phyloP scores from a whole-genome alignment of 2,329 filamentous ascomycete genomes.

The Peltaster fructicola region DNA sequence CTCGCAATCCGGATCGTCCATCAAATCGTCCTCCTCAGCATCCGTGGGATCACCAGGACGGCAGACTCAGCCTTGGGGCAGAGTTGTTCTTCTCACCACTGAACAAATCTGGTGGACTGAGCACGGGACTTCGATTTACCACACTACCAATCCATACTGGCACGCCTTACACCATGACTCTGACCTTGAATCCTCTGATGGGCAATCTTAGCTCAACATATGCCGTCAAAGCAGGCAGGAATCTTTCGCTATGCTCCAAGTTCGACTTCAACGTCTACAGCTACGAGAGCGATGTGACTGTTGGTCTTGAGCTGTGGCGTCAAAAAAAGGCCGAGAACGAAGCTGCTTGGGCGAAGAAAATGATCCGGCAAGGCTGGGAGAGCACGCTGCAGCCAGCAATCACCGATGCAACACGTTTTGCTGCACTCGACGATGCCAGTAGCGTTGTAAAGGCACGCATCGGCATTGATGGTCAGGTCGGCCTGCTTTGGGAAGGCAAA shows the following conservation, averaged over 20 bases:
- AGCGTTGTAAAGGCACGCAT: slow-evolving; percentile 81
- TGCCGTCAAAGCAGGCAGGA: slow-evolving; percentile 67
- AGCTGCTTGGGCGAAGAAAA: slow-evolving; percentile 27
- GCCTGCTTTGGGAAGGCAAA: slow-evolving; percentile 80
- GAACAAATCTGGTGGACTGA: slow-evolving; percentile 86
- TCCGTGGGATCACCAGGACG: slow-evolving; percentile 44
- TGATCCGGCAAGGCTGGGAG: slow-evolving; percentile 26
- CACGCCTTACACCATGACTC: slow-evolving; percentile 80
- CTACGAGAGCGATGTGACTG: slow-evolving; percentile 84
- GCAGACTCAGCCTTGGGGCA: slow-evolving; percentile 74
- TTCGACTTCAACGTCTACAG: slow-evolving; percentile 98
- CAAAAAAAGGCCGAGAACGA: slow-evolving; percentile 22
- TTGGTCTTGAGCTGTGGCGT: slow-evolving; percentile 88
- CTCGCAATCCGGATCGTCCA: slow-evolving; percentile 19
- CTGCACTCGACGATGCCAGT: slow-evolving; percentile 46
- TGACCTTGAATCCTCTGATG: slow-evolving; percentile 88
- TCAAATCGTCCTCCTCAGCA: slow-evolving; percentile 12
- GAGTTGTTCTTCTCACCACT: slow-evolving; percentile 91
- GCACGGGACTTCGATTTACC: slow-evolving; percentile 73
- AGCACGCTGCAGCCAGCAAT: slow-evolving; percentile 7
- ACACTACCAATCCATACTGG: slow-evolving; percentile 66
- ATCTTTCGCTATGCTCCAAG: slow-evolving; percentile 70
- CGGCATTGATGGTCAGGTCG: slow-evolving; percentile 74
- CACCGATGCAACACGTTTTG: too few species aligned
- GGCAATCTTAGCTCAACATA: slow-evolving; percentile 85